Conservation (phyloP, 768 basidiomycete genomes). For the Boletus huronensis region DNA sequence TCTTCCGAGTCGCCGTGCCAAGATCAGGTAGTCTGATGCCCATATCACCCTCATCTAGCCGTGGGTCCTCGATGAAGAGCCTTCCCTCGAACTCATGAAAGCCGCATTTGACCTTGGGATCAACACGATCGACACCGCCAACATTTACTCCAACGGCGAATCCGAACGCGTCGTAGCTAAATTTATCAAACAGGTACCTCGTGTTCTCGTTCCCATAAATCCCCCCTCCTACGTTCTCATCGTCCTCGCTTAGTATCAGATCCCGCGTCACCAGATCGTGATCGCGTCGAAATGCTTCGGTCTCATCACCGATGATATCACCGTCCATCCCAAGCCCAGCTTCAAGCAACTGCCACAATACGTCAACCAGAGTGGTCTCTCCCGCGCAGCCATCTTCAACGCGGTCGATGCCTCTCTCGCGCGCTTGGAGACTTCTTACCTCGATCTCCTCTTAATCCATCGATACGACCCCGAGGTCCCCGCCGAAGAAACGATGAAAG, state of each 20-base stretch:
- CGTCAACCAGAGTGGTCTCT: slow-evolving; percentile 34
- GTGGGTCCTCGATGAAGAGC: slow-evolving; percentile 28
- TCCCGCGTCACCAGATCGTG: slow-evolving; percentile 33
- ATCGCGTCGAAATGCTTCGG: slow-evolving; percentile 30
- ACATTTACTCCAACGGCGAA: slow-evolving; percentile 35
- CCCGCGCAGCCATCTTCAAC: slow-evolving; percentile 39
- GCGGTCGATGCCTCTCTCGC: slow-evolving; percentile 35
- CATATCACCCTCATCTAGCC: neutral
- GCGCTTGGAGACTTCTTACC: slow-evolving; percentile 35
- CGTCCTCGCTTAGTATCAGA: slow-evolving; percentile 20
- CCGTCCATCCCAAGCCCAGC: neutral
- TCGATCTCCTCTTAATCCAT: slow-evolving; percentile 46
- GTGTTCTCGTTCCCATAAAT: neutral
- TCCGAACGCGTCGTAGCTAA: slow-evolving; percentile 38
- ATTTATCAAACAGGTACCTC: slow-evolving; percentile 35
- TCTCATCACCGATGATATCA: slow-evolving; percentile 10
- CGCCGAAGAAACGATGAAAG: slow-evolving; percentile 47
- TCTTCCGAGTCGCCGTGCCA: too few relatives aligned
- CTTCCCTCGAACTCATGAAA: slow-evolving; percentile 35
- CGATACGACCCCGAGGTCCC: slow-evolving; percentile 37
- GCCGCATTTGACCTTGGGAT: slow-evolving; percentile 40
- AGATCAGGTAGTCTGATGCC: neutral
- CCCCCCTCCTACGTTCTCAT: too few relatives aligned
- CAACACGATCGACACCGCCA: slow-evolving; percentile 40
- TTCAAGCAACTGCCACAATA: slow-evolving; percentile 15